phyloP scores from a whole-genome alignment of 257 asterid species.

The Salvia hispanica region DNA sequence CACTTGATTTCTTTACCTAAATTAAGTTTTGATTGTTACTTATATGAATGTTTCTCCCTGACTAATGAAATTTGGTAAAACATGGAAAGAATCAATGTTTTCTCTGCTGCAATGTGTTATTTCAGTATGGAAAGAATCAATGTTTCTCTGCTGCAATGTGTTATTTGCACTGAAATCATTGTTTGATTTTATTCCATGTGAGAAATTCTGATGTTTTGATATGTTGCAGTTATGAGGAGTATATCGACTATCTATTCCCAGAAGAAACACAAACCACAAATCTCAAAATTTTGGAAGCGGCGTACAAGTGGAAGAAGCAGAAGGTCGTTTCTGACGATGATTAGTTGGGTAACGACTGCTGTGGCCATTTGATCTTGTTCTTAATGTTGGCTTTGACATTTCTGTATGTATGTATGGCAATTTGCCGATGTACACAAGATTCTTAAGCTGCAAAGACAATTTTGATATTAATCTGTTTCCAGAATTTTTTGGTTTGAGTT shows the following conservation, averaged over 20 bases:
- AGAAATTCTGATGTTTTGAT: slow-evolving; percentile 24
- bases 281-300: slow-evolving; percentile 87
- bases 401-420: slow-evolving; percentile 14
- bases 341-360: slow-evolving; percentile 32
- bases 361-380: background rate
- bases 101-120: too few relatives aligned
- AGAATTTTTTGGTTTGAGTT: too few relatives aligned
- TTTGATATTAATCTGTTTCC: too few relatives aligned
- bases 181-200: too few relatives aligned
- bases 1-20: background rate
- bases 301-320: slow-evolving; percentile 92
- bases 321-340: slow-evolving; percentile 54
- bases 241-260: slow-evolving; percentile 81
- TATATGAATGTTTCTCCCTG: background rate
- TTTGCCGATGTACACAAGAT: too few relatives aligned
- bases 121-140: too few relatives aligned
- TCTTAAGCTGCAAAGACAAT: too few relatives aligned
- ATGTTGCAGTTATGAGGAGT: slow-evolving; percentile 82
- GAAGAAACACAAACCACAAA: slow-evolving; percentile 78
- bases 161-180: too few relatives aligned
- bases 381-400: background rate
- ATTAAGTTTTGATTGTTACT: slow-evolving; percentile 2
- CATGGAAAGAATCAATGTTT: too few relatives aligned
- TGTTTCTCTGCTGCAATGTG: too few relatives aligned
- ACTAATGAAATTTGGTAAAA: too few relatives aligned